Evolutionary conservation across 192 early-diverging fungal species (phyloP), one percentile per base, ranked within the genome.

Genomic region (Coemansia sp.): DNA sequence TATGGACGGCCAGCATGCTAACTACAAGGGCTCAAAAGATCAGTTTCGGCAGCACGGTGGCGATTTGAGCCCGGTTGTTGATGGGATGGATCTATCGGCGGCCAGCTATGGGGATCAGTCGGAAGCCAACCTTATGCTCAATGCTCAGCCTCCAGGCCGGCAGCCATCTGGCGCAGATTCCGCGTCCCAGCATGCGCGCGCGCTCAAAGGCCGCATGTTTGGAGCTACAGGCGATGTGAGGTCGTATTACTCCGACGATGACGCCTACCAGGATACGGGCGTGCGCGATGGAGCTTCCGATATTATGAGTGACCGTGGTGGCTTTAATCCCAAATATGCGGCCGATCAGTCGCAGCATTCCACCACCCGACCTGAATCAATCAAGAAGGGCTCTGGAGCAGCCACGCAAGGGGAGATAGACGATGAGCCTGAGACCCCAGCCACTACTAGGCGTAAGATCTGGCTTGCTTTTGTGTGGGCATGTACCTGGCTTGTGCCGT

Each of bases 401-500:
- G 37, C 55, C n/a, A 41, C 74, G 2, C 44, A 65, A 1, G 81
- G 75, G 2, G 74, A 84, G 2, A 81, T 88, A 32, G 84, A 87
- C 14, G 86, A 87, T 39, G 71, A 85, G 55, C 43, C 85, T 85
- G 63, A 94, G 88, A 13, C 91, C n/a, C 76, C 76, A 9, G 68
- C 65, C 2, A 59, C 82, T 7, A 60, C 59, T 87, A 61, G 49
- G 3, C 83, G 83, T 70, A 80, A 72, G 66, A 25, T 61, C 58
- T 84, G 83, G 83, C 62, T 84, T 16, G 71, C 68, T 25, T 74
- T 77, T 66, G 75, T 77, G 42, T 77, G 77, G 83, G 25, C 72
- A 7, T 72, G 61, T 55, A 84, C 83, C 9, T 84, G 74, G 75
- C 61, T 74, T 90, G 85, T 98, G 44, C 97, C 97, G n/a, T 85